Percentiles rank a stretch among this genome's conserved stretches.
Evolutionary conservation across 225 moss, liverwort and hornwort species (phyloP).

Genomic region (Physcomitrellopsis africana): DNA sequence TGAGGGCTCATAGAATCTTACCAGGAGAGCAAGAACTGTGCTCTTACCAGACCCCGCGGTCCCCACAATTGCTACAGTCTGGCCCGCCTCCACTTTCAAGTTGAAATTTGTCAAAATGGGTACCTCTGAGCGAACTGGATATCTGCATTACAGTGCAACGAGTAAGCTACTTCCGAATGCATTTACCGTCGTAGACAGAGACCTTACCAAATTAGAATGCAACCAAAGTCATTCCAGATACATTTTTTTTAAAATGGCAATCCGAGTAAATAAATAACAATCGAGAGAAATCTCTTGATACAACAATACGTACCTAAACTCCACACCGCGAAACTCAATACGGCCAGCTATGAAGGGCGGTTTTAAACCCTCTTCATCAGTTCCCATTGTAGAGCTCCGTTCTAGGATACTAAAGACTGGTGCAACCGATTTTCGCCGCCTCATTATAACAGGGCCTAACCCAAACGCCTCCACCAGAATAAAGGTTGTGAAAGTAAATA

Average conservation of each 20-base stretch:
- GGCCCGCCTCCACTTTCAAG: conserved; percentile 64
- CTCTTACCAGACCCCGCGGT: conserved; percentile 72
- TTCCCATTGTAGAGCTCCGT: conserved; percentile 51
- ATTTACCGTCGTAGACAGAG: conserved; percentile 6
- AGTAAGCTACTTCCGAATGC: conserved; percentile 28
- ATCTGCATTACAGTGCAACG: conserved; percentile 42
- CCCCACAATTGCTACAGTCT: conserved; percentile 69
- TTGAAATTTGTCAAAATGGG: conserved; percentile 57
- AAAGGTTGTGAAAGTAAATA: conserved; percentile 68
- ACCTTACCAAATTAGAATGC: neutral
- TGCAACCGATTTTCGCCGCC: conserved; percentile 61
- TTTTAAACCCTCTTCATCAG: conserved; percentile 66
- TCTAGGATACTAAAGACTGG: conserved; percentile 67
- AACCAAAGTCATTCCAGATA: conserved; percentile 17
- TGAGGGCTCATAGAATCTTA: conserved; percentile 69
- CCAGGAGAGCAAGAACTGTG: conserved; percentile 61
- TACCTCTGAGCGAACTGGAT: conserved; percentile 66
- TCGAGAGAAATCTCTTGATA: conserved; percentile 4
- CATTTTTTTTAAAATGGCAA: too few species aligned
- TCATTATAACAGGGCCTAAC: conserved; percentile 65
- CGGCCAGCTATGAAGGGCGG: conserved; percentile 63
- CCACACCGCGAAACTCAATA: conserved; percentile 66
- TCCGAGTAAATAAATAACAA: conserved; percentile 6
- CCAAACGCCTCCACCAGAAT: conserved; percentile 70
- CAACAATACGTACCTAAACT: conserved; percentile 53